Conservation (phyloP, 306 rosid species). For the Benincasa hispida region DNA sequence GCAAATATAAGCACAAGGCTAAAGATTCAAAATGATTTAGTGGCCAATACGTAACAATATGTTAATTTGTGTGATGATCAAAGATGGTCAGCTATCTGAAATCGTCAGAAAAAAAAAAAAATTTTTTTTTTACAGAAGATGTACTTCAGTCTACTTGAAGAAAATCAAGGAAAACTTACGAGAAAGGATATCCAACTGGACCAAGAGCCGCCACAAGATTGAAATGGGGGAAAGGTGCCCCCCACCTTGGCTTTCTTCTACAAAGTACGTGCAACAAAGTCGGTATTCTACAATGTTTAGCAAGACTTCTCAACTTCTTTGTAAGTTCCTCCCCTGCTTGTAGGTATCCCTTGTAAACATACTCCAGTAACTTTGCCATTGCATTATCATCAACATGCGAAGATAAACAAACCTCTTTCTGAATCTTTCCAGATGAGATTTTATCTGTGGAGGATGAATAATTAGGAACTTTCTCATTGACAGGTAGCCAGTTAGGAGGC, state of each 20-base stretch:
- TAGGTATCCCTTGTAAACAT: conserved; percentile 49
- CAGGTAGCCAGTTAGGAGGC: conserved; percentile 27
- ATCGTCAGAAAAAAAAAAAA: neutral
- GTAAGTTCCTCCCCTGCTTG: conserved; percentile 42
- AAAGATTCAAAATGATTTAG: neutral
- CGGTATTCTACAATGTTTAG: conserved; percentile 53
- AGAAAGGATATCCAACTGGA: conserved; percentile 47
- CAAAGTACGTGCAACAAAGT: conserved; percentile 51
- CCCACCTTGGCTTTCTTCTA: conserved; percentile 62
- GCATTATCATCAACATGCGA: conserved; percentile 54
- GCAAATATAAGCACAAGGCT: neutral
- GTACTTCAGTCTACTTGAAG: neutral
- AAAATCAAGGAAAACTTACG: conserved; percentile 38
- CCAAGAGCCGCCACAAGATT: conserved; percentile 48
- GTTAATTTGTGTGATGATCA: neutral
- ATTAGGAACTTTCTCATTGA: conserved; percentile 13
- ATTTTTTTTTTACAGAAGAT: neutral
- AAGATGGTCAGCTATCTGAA: neutral
- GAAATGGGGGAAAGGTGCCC: conserved; percentile 37
- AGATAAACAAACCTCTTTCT: conserved; percentile 47
- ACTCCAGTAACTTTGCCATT: conserved; percentile 54
- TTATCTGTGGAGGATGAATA: conserved; percentile 10
- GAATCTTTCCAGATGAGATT: conserved; percentile 9
- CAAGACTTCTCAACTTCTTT: conserved; percentile 52
- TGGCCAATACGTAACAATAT: neutral